Evolutionary conservation across 192 early-diverging fungal species (phyloP), one percentile per base, ranked within the genome.

Genomic region (Linnemannia hyalina): DNA sequence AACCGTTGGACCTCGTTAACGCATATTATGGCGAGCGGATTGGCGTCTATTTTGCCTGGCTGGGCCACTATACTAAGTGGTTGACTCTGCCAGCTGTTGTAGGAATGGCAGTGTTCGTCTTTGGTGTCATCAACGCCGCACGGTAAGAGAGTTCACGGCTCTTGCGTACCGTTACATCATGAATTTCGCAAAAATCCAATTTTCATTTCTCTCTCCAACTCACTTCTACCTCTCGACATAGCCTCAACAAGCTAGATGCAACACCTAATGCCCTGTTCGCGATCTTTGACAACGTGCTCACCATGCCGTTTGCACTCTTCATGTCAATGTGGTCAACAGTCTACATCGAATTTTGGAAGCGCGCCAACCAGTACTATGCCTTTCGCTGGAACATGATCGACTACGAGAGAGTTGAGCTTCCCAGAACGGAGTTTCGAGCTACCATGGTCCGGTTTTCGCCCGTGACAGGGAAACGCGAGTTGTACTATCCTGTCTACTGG

Each of bases 31-130:
- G 94, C 4, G 94, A 95, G 78, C 76, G 90, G 40, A 87, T 93
- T 46, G 94, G 91, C 2, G 87, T 93, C 9, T 95, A 95, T 75
- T 94, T 95, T 89, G 91, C 93, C 10, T 95, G 92, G 91, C 77
- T 94, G 26, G 91, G 93, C 38, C 93, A 92, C 65, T 95, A 93
- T 70, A 91, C 92, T 0, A 83, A 90, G 20, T 95, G 93, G 93
- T 75, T 91, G 6, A 55, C 74, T 22, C 26, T 87, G n/a, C 90
- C 93, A 15, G 82, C 93, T 22, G 11, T 88, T 9, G 40, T 93
- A 5, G 94, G 93, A 0, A 32, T 93, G 9, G 68, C 86, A 9
- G 92, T 90, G 38, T 89, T 92, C 74, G 54, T 91, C 46, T 93
- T 90, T 85, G 93, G 92, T 7, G 46, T 93, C 9, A 76, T 89